phyloP scores from a whole-genome alignment of 129 eudicot species.

The Solidago caesia region DNA sequence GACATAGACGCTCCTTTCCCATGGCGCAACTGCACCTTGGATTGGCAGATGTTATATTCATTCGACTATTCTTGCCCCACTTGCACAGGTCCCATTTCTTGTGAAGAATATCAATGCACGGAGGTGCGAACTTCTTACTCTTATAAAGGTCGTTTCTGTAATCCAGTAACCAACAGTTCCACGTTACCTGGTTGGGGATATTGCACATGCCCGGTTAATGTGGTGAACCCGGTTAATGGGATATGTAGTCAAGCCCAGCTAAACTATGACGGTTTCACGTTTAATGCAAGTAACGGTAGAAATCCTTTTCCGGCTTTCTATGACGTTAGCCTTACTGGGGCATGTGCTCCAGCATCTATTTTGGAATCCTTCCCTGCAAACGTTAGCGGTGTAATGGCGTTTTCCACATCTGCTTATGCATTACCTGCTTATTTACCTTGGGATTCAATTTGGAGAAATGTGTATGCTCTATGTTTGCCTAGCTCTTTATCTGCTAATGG shows the following conservation, averaged over 20 bases:
- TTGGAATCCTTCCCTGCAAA: conserved; percentile 15
- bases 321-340: background rate
- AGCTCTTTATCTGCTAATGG: conserved; percentile 1
- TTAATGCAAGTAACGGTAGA: conserved; percentile 11
- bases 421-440: background rate
- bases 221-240: background rate
- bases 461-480: conserved; percentile 24
- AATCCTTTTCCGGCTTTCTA: background rate
- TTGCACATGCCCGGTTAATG: conserved; percentile 1
- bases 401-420: conserved; percentile 20
- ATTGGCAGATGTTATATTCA: background rate
- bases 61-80: background rate
- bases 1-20: conserved; percentile 15
- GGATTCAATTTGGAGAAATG: background rate
- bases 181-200: conserved; percentile 12
- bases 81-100: conserved; percentile 23
- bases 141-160: conserved; percentile 15
- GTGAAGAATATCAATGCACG: conserved; percentile 30
- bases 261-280: background rate
- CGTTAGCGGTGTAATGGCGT: conserved; percentile 25
- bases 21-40: conserved; percentile 17
- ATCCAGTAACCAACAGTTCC: conserved; percentile 4
- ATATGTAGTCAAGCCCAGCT: conserved; percentile 3
- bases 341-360: conserved; percentile 14
- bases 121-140: conserved; percentile 30